Conservation (phyloP, 2,329 filamentous ascomycete genomes). For the Penicillium polonicum region DNA sequence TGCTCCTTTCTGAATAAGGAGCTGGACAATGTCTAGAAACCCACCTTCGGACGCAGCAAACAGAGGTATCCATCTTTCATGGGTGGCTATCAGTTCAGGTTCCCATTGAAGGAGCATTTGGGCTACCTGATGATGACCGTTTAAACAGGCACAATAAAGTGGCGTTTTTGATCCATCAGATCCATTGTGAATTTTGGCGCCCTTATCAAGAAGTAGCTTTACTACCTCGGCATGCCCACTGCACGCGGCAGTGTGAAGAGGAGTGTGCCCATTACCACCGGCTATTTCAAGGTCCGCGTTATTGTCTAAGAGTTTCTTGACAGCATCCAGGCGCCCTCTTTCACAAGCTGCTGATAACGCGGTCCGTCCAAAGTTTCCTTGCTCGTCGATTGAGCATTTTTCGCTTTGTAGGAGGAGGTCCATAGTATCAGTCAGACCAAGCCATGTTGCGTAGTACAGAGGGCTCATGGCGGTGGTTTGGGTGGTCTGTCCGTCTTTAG, state of each 20-base stretch:
- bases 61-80: neutral
- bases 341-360: neutral
- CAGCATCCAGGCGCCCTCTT: neutral
- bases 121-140: neutral
- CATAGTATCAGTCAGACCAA: neutral
- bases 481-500: neutral
- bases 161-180: neutral
- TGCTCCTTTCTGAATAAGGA: neutral
- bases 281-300: neutral
- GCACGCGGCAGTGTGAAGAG: neutral
- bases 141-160: neutral
- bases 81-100: neutral
- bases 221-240: neutral
- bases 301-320: neutral
- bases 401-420: neutral
- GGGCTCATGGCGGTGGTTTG: neutral
- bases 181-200: neutral
- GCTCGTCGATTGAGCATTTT: neutral
- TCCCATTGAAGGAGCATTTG: neutral
- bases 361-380: neutral
- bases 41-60: neutral
- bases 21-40: neutral
- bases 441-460: constrained; percentile 7
- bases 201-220: constrained; percentile 1
- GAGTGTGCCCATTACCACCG: neutral